These are phyloP conservation scores for Wickerhamiella lipophila DNA, from an alignment of 805 yeast species.

Conservation along the genomic window DNA sequence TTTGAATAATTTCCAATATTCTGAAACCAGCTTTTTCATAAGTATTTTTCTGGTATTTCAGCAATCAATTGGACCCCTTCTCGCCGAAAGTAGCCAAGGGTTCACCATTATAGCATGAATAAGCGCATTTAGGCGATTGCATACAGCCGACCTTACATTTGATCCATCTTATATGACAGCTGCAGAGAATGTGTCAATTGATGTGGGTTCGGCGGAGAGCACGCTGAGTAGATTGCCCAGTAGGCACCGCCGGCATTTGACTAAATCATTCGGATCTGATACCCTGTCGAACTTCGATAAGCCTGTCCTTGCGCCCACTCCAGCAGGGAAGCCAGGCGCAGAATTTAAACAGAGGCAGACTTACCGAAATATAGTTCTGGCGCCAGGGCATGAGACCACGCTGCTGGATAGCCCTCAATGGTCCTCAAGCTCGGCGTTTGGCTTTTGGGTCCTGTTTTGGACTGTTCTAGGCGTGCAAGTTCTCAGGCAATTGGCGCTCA, in stretches of 20 bases:
- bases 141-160: too few relatives aligned
- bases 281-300: neutral
- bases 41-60: too few relatives aligned
- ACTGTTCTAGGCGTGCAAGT: slow-evolving; percentile 39
- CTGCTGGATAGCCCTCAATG: slow-evolving; percentile 25
- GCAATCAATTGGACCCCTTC: too few relatives aligned
- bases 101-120: neutral
- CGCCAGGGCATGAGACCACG: slow-evolving; percentile 19
- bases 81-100: too few relatives aligned
- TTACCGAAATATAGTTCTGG: slow-evolving; percentile 17
- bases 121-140: neutral
- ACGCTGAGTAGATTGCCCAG: slow-evolving; percentile 1
- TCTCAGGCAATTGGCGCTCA: slow-evolving; percentile 38
- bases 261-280: neutral
- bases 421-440: slow-evolving; percentile 40
- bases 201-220: neutral
- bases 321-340: neutral
- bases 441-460: slow-evolving; percentile 56
- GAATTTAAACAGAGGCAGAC: slow-evolving; percentile 4
- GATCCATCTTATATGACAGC: neutral
- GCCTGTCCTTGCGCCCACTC: neutral
- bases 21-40: too few relatives aligned
- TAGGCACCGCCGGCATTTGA: slow-evolving; percentile 6
- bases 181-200: neutral
- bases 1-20: too few relatives aligned